A percentile compares a stretch with the other conserved stretches of the same genome.
Conservation (phyloP, 805 yeast genomes). For the Lachancea dasiensis region DNA sequence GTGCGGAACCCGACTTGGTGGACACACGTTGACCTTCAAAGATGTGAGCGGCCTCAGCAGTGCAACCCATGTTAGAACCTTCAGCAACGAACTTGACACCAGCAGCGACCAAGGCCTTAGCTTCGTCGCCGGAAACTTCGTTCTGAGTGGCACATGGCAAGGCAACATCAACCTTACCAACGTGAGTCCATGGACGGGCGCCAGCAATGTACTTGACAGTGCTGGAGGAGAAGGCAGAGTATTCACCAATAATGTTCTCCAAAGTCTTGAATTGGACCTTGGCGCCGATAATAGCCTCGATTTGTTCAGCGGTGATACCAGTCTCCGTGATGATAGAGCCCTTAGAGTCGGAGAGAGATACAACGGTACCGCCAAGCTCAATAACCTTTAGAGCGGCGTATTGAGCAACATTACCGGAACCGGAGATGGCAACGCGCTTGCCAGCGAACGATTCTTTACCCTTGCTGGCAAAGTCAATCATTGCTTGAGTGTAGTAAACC, state of each 20-base stretch:
- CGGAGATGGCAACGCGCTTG: conserved; percentile 93
- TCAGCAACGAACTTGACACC: conserved; percentile 94
- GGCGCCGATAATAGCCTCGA: conserved; percentile 68
- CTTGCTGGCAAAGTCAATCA: conserved; percentile 87
- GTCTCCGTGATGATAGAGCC: conserved; percentile 74
- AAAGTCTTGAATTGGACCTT: conserved; percentile 73
- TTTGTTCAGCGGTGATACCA: conserved; percentile 82
- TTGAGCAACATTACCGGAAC: conserved; percentile 99
- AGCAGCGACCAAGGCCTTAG: conserved; percentile 85
- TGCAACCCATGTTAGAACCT: conserved; percentile 99
- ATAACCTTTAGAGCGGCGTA: conserved; percentile 96
- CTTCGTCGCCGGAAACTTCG: conserved; percentile 96
- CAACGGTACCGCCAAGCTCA: conserved; percentile 93
- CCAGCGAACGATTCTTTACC: conserved; percentile 89
- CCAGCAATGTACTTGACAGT: conserved; percentile 79
- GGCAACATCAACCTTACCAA: conserved; percentile 89
- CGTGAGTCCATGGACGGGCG: conserved; percentile 94
- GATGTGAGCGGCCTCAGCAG: conserved; percentile 92
- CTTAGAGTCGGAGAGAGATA: conserved; percentile 90
- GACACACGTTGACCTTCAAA: conserved; percentile 75
- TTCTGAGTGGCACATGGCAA: conserved; percentile 98
- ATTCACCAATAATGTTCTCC: conserved; percentile 56
- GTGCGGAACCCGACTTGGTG: conserved; percentile 36
- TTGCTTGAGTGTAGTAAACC: conserved; percentile 94
- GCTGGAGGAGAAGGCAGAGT: conserved; percentile 50